Base-by-base conservation (phyloP, 495 filamentous ascomycete genomes). In the Penicillium canescens region DNA sequence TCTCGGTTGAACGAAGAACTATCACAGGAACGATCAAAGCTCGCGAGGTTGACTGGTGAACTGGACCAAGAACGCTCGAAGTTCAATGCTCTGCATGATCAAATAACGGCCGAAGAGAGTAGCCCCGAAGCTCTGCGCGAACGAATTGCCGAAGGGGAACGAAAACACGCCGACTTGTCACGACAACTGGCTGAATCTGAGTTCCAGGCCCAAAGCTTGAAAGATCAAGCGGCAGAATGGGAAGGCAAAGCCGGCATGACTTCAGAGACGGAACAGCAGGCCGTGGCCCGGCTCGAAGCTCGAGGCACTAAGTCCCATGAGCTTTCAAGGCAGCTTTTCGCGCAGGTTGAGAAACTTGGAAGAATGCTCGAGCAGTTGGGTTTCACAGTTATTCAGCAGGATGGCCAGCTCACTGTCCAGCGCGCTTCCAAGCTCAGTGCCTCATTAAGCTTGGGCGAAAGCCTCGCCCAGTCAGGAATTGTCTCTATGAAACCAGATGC, bases 281-380 rank as follows among this genome's bases (percentile, higher is more conserved):
- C 65, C 39, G 57, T 64, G 14, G 62, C 61, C 20, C 79, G 82
- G 38, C 74, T 86, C 12, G 81, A 89, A 44, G 77, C 80, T 42
- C 87, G 90, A 23, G 86, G 84, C 26, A 65, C 68, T 31, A 86
- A 82, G 39, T 85, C 89, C 6, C 89, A 90, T 59, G 90, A 97
- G 51, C 74, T 97, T 9, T 93, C 92, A 20, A 86, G 88, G 55
- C 81, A 86, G 24, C 78, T 97, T 6, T 90, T 89, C 53, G 70
- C 82, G 3, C 89, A 94, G 45, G 88, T 92, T 50, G 86, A 91
- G 57, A 85, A 86, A 39, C 71, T 95, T 4, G 82, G 82, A 34
- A 81, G 82, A 34, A 83, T 99, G 40, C 81, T 99, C 1, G 92
- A 96, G 62, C 82, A 88, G 28, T 74, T 98, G 3, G 91, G 93